Evolutionary conservation across 2,329 filamentous ascomycete species (phyloP), one percentile per base, ranked within the genome.

Genomic region (Ophiobolus disseminans): DNA sequence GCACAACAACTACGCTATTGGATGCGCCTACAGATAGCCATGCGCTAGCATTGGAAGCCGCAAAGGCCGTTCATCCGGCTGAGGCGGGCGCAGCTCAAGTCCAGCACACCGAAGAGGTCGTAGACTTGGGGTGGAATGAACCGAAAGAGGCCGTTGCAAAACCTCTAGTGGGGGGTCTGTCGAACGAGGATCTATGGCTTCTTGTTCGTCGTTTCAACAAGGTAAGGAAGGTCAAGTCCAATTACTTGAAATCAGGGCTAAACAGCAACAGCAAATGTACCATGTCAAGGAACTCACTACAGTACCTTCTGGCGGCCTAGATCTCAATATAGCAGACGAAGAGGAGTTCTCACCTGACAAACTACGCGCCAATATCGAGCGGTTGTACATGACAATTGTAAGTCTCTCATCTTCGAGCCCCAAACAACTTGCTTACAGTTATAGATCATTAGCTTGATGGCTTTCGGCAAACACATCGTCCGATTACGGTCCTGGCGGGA

Each of bases 271-370:
- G 82, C 83, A 86, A 82, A 82, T 86, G 69, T 86, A 85, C 67
- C 81, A 85, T 73, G 88, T 94, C 59, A 90, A 89, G 68, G 84
- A 87, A 21, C 83, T 86, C 7, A 75, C 80, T 0, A 70, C 80
- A 38, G 73, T 83, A 6, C 79, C 83, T 1, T 80, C 88, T 1
- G 88, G 87, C 5, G 84, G 85, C 11, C 76, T 96, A 28, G 90
- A 95, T 69, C 80, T 95, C 49, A 90, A 91, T 59, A 87, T 90
- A 46, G 86, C 89, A 4, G 87, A 91, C 30, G 86, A 93, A 44
- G 90, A 94, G 58, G 88, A 92, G 48, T 94, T 94, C 69, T 90
- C 88, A 0, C 90, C 90, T 0, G 90, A 94, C 64, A 94, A 94
- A 74, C 76, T 95, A 35, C 82, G 90, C 9, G 84, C 86, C 2